Conservation (phyloP, 2,329 filamentous ascomycete species). For the Ceratocystis colombiana region DNA sequence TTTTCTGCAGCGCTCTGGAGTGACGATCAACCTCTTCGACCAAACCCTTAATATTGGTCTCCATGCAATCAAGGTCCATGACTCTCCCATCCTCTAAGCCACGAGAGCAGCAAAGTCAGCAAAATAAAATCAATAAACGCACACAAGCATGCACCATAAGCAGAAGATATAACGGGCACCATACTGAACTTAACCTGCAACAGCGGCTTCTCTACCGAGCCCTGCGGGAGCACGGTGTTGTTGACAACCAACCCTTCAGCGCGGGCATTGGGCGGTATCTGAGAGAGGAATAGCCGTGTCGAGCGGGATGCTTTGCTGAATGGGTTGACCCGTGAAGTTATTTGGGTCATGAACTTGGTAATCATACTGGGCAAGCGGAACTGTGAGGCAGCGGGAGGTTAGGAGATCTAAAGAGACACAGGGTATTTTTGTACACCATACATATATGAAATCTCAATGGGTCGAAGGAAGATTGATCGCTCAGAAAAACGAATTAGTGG, state of each 20-base stretch:
- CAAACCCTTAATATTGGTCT: slow-evolving; percentile 74
- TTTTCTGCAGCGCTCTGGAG: slow-evolving; percentile 69
- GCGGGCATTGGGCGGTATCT: slow-evolving; percentile 71
- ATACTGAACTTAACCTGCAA: slow-evolving; percentile 79
- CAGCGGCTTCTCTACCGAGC: slow-evolving; percentile 56
- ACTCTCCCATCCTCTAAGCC: slow-evolving; percentile 79
- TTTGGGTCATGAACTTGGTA: slow-evolving; percentile 74
- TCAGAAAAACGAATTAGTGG: background rate
- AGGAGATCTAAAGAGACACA: background rate
- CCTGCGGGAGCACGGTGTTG: slow-evolving; percentile 62
- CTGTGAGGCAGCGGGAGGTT: background rate
- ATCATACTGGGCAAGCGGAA: slow-evolving; percentile 50
- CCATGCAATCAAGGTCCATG: slow-evolving; percentile 69
- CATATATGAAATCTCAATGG: too few species aligned
- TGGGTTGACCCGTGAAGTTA: slow-evolving; percentile 83
- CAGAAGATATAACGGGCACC: slow-evolving; percentile 29
- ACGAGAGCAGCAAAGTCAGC: background rate
- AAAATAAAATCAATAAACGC: background rate
- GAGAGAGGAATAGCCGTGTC: slow-evolving; percentile 76
- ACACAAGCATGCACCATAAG: background rate
- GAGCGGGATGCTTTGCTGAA: slow-evolving; percentile 72
- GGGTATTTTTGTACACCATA: background rate
- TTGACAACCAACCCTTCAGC: slow-evolving; percentile 63
- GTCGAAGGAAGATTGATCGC: background rate
- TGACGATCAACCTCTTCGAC: slow-evolving; percentile 84